Base-by-base conservation (phyloP, 306 rosid species). In the Fragaria iinumae region DNA sequence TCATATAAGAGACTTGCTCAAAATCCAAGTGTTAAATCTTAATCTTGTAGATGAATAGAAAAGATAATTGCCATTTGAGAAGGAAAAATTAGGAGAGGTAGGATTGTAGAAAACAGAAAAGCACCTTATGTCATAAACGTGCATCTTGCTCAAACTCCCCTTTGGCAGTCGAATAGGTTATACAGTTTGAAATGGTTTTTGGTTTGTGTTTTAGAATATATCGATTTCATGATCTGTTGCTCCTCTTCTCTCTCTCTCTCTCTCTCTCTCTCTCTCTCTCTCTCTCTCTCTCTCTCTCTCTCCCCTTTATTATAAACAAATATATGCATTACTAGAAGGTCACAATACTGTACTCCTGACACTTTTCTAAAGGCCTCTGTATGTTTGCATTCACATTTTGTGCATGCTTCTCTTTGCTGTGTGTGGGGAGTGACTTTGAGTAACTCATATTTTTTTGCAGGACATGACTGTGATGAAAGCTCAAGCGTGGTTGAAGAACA, bases 401-500 rank as follows among this genome's bases (percentile, higher is more conserved):
- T 38, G 21, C 13, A 8, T 36, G 25, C 47, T 66, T 36, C n/a
- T 63, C 43, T 32, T 3, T 65, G 69, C 6, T 65, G 2, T 36
- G 47, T 36, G 49, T 56, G 73, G 63, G 56, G 14, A 11, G 49
- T 16, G 11, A 20, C 79, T 71, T 78, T 52, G 80, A 62, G 83
- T 67, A 34, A 78, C 47, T 23, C 56, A 47, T 75, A 78, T 84
- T 29, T 81, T 81, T 49, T 76, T 76, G 17, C 88, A 92, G 97
- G 90, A 95, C 88, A 84, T 85, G 88, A 84, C 91, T 13, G 72
- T 95, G 85, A 79, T 83, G 41, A 95, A 87, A 80, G 97, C 96
- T 79, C 97, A 92, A 88, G 98, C 92, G 16, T 96, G 97, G 74
- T 91, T 95, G 81, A 92, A 92, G 90, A 92, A 92, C 83, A 95